Conservation (phyloP, 257 asterid genomes). For the Penstemon newberryi region DNA sequence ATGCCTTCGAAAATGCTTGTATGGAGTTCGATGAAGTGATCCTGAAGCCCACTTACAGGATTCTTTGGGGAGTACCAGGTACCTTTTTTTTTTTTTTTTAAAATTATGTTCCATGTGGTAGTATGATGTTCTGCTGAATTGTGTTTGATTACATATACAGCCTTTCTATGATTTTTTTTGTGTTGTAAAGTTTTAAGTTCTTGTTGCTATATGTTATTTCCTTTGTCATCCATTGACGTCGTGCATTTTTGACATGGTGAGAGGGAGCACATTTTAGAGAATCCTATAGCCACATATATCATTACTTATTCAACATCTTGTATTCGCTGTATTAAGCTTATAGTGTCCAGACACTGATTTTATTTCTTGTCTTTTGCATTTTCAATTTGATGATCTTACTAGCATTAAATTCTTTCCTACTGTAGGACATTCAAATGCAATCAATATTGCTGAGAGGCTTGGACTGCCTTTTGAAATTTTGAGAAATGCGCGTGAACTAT, state of each 20-base stretch:
- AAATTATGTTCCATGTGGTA: constrained; percentile 19
- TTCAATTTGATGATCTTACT: constrained; percentile 21
- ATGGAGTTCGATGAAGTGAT: constrained; percentile 96
- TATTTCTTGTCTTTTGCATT: constrained; percentile 21
- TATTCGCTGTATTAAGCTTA: constrained; percentile 14
- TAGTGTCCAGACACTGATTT: constrained; percentile 17
- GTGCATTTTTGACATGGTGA: background rate
- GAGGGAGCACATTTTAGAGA: background rate
- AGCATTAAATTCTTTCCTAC: constrained; percentile 24
- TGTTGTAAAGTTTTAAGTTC: background rate
- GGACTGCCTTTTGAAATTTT: constrained; percentile 72
- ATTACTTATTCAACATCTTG: constrained; percentile 20
- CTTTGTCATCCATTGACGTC: background rate
- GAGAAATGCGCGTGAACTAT: constrained; percentile 75
- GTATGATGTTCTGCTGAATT: constrained; percentile 23
- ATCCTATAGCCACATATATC: constrained; percentile 10
- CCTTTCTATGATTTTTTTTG: background rate
- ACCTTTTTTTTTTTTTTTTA: constrained; percentile 23
- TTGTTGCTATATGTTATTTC: constrained; percentile 3
- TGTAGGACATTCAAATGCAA: constrained; percentile 96
- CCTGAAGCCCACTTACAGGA: constrained; percentile 88
- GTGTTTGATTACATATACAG: constrained; percentile 11
- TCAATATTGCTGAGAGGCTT: constrained; percentile 88
- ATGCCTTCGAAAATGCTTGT: constrained; percentile 92
- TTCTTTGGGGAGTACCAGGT: constrained; percentile 99